Evolutionary conservation across 2,329 filamentous ascomycete species (phyloP).

Genomic region (Sporothrix mexicana): DNA sequence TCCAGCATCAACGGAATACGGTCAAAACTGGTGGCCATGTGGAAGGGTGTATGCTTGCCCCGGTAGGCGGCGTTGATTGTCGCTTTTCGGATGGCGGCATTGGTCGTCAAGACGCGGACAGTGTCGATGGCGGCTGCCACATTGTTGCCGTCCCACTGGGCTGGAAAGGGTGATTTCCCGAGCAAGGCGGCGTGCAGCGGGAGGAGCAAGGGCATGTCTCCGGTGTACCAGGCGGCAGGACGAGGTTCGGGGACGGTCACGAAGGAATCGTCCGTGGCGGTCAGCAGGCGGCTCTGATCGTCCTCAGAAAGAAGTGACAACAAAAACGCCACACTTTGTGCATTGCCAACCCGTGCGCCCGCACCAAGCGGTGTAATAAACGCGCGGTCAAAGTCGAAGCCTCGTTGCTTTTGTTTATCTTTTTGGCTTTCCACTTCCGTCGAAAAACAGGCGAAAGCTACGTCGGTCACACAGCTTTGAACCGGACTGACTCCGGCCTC

Average conservation of each 20-base stretch:
- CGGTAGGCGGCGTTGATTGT: not conserved
- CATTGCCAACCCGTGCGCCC: not conserved
- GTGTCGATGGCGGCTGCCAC: not conserved
- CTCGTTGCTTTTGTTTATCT: not conserved
- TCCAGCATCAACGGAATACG: not conserved
- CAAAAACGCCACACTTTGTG: not conserved
- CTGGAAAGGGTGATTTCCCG: not conserved
- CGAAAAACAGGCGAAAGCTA: not conserved
- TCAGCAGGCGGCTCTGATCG: not conserved
- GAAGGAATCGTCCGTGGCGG: not conserved
- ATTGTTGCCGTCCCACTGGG: not conserved
- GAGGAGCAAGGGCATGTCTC: not conserved
- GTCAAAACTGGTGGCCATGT: not conserved
- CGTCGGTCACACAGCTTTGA: not conserved
- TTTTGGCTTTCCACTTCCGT: not conserved
- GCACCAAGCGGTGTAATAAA: not conserved
- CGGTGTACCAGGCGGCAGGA: not conserved
- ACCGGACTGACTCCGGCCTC: not conserved
- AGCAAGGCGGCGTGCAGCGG: not conserved
- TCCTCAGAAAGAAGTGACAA: not conserved
- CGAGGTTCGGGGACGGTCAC: not conserved
- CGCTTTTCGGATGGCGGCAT: not conserved
- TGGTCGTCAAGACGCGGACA: not conserved
- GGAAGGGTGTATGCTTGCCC: constrained; percentile 1
- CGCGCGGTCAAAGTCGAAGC: not conserved